Percentiles rank a stretch among this genome's conserved stretches.
Evolutionary conservation across 2,329 filamentous ascomycete genomes (phyloP).

Genomic region (Talaromyces sp.): DNA sequence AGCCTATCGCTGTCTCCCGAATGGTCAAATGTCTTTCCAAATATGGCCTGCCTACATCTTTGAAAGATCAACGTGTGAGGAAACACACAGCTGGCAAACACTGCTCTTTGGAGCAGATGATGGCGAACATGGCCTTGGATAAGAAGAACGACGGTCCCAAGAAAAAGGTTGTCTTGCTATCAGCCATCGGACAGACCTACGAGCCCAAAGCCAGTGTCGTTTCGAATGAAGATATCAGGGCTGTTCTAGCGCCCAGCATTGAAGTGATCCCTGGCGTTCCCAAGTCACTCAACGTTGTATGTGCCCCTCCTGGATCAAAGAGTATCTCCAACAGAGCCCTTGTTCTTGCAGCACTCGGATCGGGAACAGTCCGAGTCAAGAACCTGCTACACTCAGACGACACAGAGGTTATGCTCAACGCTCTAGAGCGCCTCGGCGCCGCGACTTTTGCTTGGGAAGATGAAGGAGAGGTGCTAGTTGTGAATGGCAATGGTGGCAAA

Average conservation of each 20-base stretch:
- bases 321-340: constrained; percentile 95
- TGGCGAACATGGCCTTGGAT: constrained; percentile 94
- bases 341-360: constrained; percentile 84
- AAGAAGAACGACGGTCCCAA: constrained; percentile 96
- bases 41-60: constrained; percentile 80
- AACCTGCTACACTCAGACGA: constrained; percentile 96
- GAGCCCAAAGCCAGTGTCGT: constrained; percentile 86
- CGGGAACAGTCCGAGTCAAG: constrained; percentile 78
- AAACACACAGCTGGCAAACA: constrained; percentile 79
- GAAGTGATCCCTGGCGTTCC: constrained; percentile 69
- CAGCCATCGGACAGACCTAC: constrained; percentile 79
- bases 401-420: constrained; percentile 93
- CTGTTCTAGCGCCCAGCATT: constrained; percentile 75
- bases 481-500: constrained; percentile 84
- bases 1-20: constrained; percentile 80
- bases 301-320: constrained; percentile 91
- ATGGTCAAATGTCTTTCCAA: constrained; percentile 90
- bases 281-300: constrained; percentile 60
- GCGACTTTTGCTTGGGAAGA: constrained; percentile 92
- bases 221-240: constrained; percentile 74
- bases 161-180: constrained; percentile 93
- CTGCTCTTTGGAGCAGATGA: constrained; percentile 77
- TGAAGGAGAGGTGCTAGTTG: constrained; percentile 81
- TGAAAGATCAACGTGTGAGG: constrained; percentile 76
- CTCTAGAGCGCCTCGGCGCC: constrained; percentile 76